phyloP scores from a whole-genome alignment of 2,329 filamentous ascomycete species.

The Neopestalotiopsis rosae region DNA sequence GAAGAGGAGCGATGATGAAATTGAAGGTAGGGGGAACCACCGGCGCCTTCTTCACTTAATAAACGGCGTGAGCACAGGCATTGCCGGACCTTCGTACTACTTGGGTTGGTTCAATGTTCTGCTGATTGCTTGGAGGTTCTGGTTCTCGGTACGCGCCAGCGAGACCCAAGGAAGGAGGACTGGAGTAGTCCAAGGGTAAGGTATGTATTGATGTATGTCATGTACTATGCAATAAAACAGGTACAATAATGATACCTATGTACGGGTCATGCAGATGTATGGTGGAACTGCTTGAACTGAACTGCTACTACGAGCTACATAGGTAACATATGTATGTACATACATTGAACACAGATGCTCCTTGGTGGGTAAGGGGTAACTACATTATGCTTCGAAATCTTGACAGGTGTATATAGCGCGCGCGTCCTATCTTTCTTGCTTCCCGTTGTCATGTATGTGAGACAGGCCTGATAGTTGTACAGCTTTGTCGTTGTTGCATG shows the following conservation, averaged over 20 bases:
- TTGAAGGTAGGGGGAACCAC: not conserved
- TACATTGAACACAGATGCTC: not conserved
- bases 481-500: not conserved
- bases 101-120: not conserved
- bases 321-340: not conserved
- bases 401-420: not conserved
- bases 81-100: not conserved
- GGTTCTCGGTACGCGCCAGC: no score
- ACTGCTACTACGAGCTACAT: not conserved
- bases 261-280: not conserved
- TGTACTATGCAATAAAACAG: no score
- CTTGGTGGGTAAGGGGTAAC: not conserved
- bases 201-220: no score
- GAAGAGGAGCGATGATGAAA: conserved; percentile 1
- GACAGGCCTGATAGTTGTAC: not conserved
- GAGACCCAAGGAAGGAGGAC: not conserved
- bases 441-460: not conserved
- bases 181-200: not conserved
- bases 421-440: not conserved
- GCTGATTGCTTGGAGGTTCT: not conserved
- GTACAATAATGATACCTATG: no score
- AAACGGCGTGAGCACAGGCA: not conserved
- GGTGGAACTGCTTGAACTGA: not conserved
- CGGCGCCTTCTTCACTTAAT: not conserved
- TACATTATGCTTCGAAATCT: not conserved